Evolutionary conservation across 2,329 filamentous ascomycete genomes (phyloP).

Genomic region (Sclerotinia glacialis): DNA sequence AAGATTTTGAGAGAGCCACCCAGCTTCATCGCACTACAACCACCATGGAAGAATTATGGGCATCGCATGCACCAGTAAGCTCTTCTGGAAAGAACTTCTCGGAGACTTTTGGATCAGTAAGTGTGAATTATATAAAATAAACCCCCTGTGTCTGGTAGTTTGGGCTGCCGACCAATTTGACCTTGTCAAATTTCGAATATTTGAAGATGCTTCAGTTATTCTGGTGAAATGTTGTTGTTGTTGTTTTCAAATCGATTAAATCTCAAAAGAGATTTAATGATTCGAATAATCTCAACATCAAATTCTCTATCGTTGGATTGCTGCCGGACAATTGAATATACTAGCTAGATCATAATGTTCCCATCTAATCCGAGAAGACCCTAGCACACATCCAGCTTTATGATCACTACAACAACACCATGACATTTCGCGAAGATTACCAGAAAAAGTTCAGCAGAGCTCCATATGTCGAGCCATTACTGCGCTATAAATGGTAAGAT

Average conservation of each 20-base stretch:
- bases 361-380: conserved; percentile 5
- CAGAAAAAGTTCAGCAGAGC: not conserved
- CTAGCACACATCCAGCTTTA: conserved; percentile 22
- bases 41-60: conserved; percentile 17
- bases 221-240: too few species aligned
- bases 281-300: too few species aligned
- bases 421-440: conserved; percentile 5
- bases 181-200: too few species aligned
- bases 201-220: too few species aligned
- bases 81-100: not conserved
- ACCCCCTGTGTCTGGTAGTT: too few species aligned
- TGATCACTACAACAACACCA: conserved; percentile 17
- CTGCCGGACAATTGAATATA: too few species aligned
- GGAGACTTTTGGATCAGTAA: conserved; percentile 14
- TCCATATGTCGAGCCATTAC: conserved; percentile 21
- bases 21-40: not conserved
- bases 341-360: too few species aligned
- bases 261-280: too few species aligned
- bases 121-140: not conserved
- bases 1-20: conserved; percentile 14
- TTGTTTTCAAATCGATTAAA: too few species aligned
- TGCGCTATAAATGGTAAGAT: conserved; percentile 23
- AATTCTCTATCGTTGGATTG: too few species aligned
- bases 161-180: too few species aligned
- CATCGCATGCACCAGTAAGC: not conserved